Conservation (phyloP, 2,329 filamentous ascomycete genomes). For the Tolypocladium sp. region DNA sequence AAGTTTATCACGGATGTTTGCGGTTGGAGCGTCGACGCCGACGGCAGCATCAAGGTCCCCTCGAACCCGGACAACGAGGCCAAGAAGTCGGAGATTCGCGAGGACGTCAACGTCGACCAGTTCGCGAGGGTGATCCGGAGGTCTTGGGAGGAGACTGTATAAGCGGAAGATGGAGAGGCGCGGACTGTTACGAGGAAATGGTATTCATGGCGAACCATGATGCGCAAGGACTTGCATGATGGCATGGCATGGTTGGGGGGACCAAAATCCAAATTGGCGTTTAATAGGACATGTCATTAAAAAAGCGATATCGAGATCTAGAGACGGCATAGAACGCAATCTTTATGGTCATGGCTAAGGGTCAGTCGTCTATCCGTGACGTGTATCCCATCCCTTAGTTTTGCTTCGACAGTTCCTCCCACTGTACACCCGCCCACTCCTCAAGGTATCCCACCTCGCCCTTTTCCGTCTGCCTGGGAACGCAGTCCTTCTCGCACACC, state of each 20-base stretch:
- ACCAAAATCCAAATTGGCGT: slow-evolving; percentile 22
- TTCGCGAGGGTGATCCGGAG: slow-evolving; percentile 72
- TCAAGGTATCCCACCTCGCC: slow-evolving; percentile 72
- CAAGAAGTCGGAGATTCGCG: slow-evolving; percentile 87
- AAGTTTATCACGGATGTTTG: slow-evolving; percentile 81
- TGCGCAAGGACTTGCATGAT: slow-evolving; percentile 17
- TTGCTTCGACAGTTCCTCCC: slow-evolving; percentile 63
- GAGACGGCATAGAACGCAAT: slow-evolving; percentile 17
- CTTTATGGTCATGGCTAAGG: slow-evolving; percentile 7
- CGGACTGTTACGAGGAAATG: background rate
- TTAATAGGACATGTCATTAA: slow-evolving; percentile 26
- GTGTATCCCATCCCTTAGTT: slow-evolving; percentile 15
- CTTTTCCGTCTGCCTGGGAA: slow-evolving; percentile 43
- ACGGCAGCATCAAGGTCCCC: slow-evolving; percentile 63
- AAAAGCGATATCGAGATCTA: slow-evolving; percentile 23
- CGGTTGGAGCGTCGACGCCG: slow-evolving; percentile 71
- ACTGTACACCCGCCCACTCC: slow-evolving; percentile 97
- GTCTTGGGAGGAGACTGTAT: slow-evolving; percentile 65
- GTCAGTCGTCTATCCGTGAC: background rate
- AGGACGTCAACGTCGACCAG: slow-evolving; percentile 89
- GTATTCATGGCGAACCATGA: slow-evolving; percentile 15
- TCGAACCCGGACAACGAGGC: slow-evolving; percentile 96
- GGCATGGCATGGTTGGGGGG: slow-evolving; percentile 13
- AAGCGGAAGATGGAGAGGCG: background rate
- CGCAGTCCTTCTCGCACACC: slow-evolving; percentile 75